A percentile compares a stretch with the other conserved stretches of the same genome.
These are phyloP conservation scores for Vitis rupestris DNA, from an alignment of 164 flowering plant species.

Conservation along the genomic window DNA sequence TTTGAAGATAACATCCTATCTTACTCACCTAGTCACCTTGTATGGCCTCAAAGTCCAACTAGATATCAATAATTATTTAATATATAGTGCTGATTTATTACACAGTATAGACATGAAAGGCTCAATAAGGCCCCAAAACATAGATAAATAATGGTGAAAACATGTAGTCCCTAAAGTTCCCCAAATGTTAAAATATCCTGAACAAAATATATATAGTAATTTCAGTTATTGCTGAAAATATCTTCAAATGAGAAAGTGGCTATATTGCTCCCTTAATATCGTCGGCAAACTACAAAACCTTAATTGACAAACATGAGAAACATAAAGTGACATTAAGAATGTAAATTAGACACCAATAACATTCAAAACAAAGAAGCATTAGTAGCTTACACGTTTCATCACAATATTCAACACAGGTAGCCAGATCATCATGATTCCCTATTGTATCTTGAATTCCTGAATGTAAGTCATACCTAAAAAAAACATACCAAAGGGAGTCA, in stretches of 20 bases:
- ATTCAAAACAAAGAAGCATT: background rate
- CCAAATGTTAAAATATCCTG: too few relatives aligned
- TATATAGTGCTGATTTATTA: background rate
- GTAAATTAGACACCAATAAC: background rate
- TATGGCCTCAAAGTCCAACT: background rate
- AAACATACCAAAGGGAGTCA: background rate
- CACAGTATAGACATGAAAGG: background rate
- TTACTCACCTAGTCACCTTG: background rate
- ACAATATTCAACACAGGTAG: slow-evolving; percentile 65
- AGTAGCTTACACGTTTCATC: slow-evolving; percentile 58
- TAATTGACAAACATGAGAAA: too few relatives aligned
- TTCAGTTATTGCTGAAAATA: too few relatives aligned
- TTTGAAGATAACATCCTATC: too few relatives aligned
- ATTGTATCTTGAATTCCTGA: slow-evolving; percentile 35
- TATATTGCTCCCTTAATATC: too few relatives aligned
- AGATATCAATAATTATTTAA: background rate
- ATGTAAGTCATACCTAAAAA: slow-evolving; percentile 66
- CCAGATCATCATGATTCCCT: slow-evolving; percentile 70
- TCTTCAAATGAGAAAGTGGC: too few relatives aligned
- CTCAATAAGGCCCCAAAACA: too few relatives aligned
- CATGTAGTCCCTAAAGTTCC: too few relatives aligned
- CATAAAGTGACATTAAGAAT: background rate
- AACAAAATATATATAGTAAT: too few relatives aligned
- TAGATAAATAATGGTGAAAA: too few relatives aligned
- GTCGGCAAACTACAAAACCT: too few relatives aligned